These are phyloP conservation scores for Talaromyces pinophilus DNA, from an alignment of 2,329 filamentous ascomycete genomes.

Conservation along the genomic window DNA sequence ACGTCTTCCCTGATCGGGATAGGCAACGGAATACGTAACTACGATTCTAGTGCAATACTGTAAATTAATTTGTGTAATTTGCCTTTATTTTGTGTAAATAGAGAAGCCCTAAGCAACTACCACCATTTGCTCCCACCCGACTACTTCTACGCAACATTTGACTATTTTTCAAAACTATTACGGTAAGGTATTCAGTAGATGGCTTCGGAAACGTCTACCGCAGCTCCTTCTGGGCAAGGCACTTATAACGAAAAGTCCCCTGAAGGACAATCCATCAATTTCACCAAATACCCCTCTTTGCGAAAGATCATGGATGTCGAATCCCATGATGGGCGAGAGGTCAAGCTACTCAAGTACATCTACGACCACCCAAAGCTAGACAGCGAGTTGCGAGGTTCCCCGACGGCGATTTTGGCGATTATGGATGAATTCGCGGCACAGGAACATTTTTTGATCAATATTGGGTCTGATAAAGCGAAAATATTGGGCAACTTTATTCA, in stretches of 20 bases:
- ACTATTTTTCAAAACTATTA: not conserved
- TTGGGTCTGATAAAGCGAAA: slow-evolving; percentile 69
- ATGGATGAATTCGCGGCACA: slow-evolving; percentile 68
- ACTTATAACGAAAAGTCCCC: not conserved
- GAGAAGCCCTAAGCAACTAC: not conserved
- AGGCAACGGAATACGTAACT: not conserved
- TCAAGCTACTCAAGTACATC: slow-evolving; percentile 62
- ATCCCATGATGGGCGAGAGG: slow-evolving; percentile 16
- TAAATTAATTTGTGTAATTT: not conserved
- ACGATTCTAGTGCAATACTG: not conserved
- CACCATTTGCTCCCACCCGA: not conserved
- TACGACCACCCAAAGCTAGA: slow-evolving; percentile 60
- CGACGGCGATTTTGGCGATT: slow-evolving; percentile 60
- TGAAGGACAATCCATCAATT: not conserved
- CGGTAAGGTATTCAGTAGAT: too few species aligned
- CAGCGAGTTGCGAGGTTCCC: slow-evolving; percentile 59
- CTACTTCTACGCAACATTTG: not conserved
- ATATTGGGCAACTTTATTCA: slow-evolving; percentile 67
- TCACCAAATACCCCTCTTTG: slow-evolving; percentile 17
- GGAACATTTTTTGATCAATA: slow-evolving; percentile 72
- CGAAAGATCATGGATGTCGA: not conserved
- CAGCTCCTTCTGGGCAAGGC: not conserved
- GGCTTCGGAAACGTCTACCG: not conserved
- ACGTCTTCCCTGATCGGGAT: not conserved
- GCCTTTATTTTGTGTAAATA: not conserved